Evolutionary conservation across 2,329 filamentous ascomycete genomes (phyloP), one percentile per base, ranked within the genome.

Genomic region (Phyllosticta citriasiana): DNA sequence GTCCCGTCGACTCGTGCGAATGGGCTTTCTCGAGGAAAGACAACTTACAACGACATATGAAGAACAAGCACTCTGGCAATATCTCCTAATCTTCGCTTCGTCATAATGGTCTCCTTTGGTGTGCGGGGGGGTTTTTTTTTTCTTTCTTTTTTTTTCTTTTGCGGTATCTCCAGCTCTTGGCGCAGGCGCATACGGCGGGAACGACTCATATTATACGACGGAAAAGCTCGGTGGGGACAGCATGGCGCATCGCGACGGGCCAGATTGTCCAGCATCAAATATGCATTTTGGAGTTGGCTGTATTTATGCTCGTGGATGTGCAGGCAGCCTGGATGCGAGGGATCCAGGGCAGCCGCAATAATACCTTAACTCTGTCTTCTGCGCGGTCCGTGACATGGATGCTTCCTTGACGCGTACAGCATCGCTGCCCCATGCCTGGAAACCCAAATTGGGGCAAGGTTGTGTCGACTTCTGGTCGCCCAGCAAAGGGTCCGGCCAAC

Each of bases 1-100:
- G 58, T 33, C 58, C 58, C 1, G 53, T 52, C 3, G 25, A 51
- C 12, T 19, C 25, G 2, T 60, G 58, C 26, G 3, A 27, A 19
- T 26, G 25, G 5, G 26, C n/a, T 4, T 51, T 55, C 12, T 40
- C 27, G n/a, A 35, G 58, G 19, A 40, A 2, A 12, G 58, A 60
- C 53, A 60, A 60, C 9, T 7, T 60, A 22, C 50, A 56, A 24
- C 27, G 58, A 2, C 58, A 60, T 51, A 19, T 60, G 7, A 51
- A 30, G 26, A 55, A 60, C 3, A 55, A 60, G 19, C 58, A 60
- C 24, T 47, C 53, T 12, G 58, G 51, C 53, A 22, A 55, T 25
- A 2, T 55, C 10, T 40, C 30, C 26, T 12, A n/a, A n/a, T 55
- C 4, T n/a, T 4, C 3, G 19, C n/a, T 47, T 19, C 40, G 14